Percentiles rank a stretch among this genome's conserved stretches.
These are phyloP conservation scores for Misopates orontium DNA, from an alignment of 257 asterid species.

Conservation along the genomic window DNA sequence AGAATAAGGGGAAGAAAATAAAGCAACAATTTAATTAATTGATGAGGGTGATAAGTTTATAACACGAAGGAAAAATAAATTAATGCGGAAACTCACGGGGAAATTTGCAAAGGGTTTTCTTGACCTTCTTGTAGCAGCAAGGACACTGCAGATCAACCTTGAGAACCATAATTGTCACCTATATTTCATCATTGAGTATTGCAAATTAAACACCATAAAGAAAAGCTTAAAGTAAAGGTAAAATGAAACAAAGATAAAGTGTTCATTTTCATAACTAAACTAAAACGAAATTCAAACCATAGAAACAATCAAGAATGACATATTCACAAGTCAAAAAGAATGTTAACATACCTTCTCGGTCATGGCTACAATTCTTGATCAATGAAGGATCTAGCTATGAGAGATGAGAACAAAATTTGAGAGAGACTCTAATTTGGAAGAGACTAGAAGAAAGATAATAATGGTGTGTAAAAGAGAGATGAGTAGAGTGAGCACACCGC, in stretches of 20 bases:
- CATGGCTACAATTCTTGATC: conserved; percentile 24
- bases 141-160: conserved; percentile 84
- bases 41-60: too few relatives aligned
- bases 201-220: background rate
- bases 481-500: background rate
- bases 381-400: conserved; percentile 10
- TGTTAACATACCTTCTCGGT: conserved; percentile 42
- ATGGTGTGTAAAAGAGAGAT: background rate
- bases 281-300: background rate
- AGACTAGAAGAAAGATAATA: conserved; percentile 1
- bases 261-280: too few relatives aligned
- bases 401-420: background rate
- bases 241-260: background rate
- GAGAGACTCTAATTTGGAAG: conserved; percentile 18
- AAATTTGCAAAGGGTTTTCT: conserved; percentile 69
- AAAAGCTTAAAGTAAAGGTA: background rate
- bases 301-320: background rate
- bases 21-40: background rate
- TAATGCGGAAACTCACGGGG: conserved; percentile 57
- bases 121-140: conserved; percentile 83
- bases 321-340: background rate
- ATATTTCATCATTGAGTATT: background rate
- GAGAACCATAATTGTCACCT: conserved; percentile 70
- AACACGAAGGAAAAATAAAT: background rate
- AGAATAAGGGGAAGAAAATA: background rate